Conservation (phyloP, 2,329 filamentous ascomycete species). For the Ophidiomyces ophidiicola region DNA sequence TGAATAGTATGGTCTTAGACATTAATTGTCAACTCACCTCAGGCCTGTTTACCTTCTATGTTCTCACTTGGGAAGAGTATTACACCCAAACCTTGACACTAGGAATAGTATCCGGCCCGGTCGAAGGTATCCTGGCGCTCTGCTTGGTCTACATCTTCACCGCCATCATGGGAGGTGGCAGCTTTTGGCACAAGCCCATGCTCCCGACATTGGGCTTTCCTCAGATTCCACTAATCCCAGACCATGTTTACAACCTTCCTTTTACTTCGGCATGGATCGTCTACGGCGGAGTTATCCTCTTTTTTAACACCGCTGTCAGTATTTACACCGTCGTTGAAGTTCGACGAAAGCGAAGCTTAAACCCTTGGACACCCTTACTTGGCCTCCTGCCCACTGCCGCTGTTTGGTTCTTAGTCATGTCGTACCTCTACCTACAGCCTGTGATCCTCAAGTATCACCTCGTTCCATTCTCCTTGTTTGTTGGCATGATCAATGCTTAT, state of each 20-base stretch:
- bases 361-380: slow-evolving; percentile 45
- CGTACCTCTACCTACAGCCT: slow-evolving; percentile 77
- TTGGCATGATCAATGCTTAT: slow-evolving; percentile 85
- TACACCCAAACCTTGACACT: slow-evolving; percentile 93
- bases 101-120: slow-evolving; percentile 82
- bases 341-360: slow-evolving; percentile 55
- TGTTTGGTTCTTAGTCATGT: slow-evolving; percentile 63
- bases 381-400: slow-evolving; percentile 71
- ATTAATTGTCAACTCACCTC: too few species aligned
- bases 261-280: slow-evolving; percentile 91
- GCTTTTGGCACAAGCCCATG: slow-evolving; percentile 85
- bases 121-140: slow-evolving; percentile 83
- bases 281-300: slow-evolving; percentile 67
- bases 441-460: slow-evolving; percentile 70
- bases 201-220: slow-evolving; percentile 58
- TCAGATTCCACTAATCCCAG: slow-evolving; percentile 51
- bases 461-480: slow-evolving; percentile 79
- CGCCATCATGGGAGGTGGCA: slow-evolving; percentile 70
- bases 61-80: slow-evolving; percentile 99
- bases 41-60: slow-evolving; percentile 91
- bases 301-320: slow-evolving; percentile 65
- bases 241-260: slow-evolving; percentile 60
- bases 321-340: slow-evolving; percentile 74
- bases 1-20: neutral
- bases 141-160: slow-evolving; percentile 72